Evolutionary conservation across 75 land plant species (phyloP).

Genomic region (Sequoia sempervirens): DNA sequence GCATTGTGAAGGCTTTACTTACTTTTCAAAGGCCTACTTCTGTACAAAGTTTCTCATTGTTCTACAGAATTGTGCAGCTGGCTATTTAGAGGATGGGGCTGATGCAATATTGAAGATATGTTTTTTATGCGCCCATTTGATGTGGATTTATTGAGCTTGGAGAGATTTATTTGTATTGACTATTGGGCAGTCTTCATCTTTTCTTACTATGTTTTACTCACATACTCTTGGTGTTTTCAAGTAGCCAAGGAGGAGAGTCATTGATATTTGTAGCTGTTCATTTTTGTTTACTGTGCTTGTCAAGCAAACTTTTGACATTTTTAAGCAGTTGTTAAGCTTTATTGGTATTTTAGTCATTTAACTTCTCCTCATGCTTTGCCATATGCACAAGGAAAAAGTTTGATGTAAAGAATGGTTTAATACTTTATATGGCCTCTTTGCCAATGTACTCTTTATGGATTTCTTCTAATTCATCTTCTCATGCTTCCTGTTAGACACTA

Average conservation of each 20-base stretch:
- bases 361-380: not conserved
- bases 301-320: not conserved
- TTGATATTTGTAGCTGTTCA: constrained; percentile 10
- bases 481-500: not conserved
- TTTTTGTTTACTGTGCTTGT: not conserved
- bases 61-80: constrained; percentile 8
- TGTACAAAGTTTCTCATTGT: not conserved
- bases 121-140: constrained; percentile 5
- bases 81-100: constrained; percentile 9
- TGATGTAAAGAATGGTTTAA: not conserved
- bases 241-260: not conserved
- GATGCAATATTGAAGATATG: constrained; percentile 11
- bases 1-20: not conserved
- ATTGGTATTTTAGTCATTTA: not conserved
- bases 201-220: constrained; percentile 1
- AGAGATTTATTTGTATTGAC: not conserved
- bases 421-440: not conserved
- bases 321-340: not conserved
- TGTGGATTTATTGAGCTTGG: constrained; percentile 7
- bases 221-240: constrained; percentile 1
- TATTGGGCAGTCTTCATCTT: constrained; percentile 9
- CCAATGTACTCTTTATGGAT: not conserved
- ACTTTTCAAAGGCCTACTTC: not conserved
- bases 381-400: not conserved
- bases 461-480: no score